Evolutionary conservation across 2,329 filamentous ascomycete species (phyloP), one percentile per base, ranked within the genome.

Genomic region (Lasiodiplodia hormozganensis): DNA sequence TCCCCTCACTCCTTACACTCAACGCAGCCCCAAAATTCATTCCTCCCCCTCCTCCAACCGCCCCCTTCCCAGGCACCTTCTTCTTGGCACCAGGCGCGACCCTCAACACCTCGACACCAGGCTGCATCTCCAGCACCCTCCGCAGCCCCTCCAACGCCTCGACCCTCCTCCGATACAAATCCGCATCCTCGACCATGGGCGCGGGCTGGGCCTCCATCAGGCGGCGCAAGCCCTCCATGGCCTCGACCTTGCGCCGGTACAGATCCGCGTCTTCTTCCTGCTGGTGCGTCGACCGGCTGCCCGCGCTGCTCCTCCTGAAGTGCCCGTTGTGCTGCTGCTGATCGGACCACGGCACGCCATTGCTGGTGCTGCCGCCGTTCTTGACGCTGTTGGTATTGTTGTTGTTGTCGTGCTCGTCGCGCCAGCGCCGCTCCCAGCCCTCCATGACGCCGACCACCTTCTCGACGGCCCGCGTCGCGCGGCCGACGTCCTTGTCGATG

Each of bases 211-310:
- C 47, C 60, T 65, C 58, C 51, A 68, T 43, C 36, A 68, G 14
- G 18, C 51, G 36, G 2, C 58, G 36, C 58, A 68, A 31, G 1
- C 67, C 67, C 67, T 68, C 67, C 36, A 68, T 62, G 51, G 67
- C 67, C 60, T 68, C 67, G n/a, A 68, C 67, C 34, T 68, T 68
- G 25, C 67, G 49, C 10, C 67, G 28, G 49, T 68, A 68, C 36
- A 68, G 28, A 8, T 68, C 67, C 18, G 40, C 40, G 51, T 68
- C 67, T 12, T 65, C 62, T 4, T 40, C 43, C 36, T 31, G 31
- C 34, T 57, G 54, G 18, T 47, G 12, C 43, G 10, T 47, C 43
- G 43, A 47, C 43, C 40, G 2, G 40, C 38, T 31, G n/a, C 25
- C 28, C 28, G 40, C 51, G 28, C 43, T 43, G 3, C 18, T 14